Percentiles rank a stretch among this genome's conserved stretches.
Conservation (phyloP, 768 basidiomycete species). For the Psilocybe tampanensis region DNA sequence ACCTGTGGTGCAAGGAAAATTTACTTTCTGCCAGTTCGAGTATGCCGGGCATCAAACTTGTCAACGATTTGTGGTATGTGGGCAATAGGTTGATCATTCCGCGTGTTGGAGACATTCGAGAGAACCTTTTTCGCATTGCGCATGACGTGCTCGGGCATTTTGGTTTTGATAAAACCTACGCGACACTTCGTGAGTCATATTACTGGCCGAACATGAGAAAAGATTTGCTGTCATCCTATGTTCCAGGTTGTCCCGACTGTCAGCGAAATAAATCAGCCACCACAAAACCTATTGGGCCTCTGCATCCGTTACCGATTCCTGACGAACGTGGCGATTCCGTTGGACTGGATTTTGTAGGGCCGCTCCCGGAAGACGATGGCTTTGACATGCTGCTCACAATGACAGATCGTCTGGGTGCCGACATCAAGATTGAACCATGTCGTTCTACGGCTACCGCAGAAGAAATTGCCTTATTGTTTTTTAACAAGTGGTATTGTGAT, state of each 20-base stretch:
- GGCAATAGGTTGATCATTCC: conserved; percentile 25
- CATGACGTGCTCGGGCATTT: conserved; percentile 44
- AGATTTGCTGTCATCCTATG: conserved; percentile 31
- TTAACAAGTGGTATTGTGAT: conserved; percentile 30
- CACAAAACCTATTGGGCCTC: conserved; percentile 26
- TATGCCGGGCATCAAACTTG: not conserved
- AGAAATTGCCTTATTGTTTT: conserved; percentile 25
- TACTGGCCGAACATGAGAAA: conserved; percentile 38
- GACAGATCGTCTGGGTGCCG: conserved; percentile 18
- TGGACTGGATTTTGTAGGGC: conserved; percentile 38
- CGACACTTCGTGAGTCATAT: conserved; percentile 20
- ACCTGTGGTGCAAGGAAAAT: conserved; percentile 6
- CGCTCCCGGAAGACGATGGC: conserved; percentile 31
- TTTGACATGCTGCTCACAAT: conserved; percentile 24
- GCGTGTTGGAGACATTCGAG: conserved; percentile 14
- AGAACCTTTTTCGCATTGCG: conserved; percentile 25
- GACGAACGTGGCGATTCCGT: conserved; percentile 22
- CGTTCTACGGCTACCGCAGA: conserved; percentile 19
- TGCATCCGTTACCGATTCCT: conserved; percentile 29
- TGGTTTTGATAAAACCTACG: conserved; percentile 34
- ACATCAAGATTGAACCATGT: conserved; percentile 6
- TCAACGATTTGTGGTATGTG: conserved; percentile 26
- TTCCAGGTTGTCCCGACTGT: conserved; percentile 34
- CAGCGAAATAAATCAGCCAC: conserved; percentile 36
- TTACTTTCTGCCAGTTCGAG: not conserved